Evolutionary conservation across 2,329 filamentous ascomycete genomes (phyloP).

Genomic region (Coleophoma eucalyptorum): DNA sequence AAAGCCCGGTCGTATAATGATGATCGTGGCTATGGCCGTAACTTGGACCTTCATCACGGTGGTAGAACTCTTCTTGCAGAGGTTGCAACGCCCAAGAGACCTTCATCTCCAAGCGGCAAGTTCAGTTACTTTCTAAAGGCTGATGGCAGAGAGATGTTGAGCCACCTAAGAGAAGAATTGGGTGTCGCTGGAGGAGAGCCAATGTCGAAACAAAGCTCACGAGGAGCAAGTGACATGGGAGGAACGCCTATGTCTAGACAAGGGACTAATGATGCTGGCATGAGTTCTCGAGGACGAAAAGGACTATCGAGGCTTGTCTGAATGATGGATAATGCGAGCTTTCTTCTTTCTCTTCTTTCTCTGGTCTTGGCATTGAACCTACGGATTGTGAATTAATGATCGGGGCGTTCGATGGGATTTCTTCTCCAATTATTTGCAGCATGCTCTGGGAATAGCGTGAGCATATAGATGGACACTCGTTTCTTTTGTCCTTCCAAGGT

Average conservation of each 20-base stretch:
- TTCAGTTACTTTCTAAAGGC: constrained; percentile 10
- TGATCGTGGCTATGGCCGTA: constrained; percentile 21
- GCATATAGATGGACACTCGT: too few species aligned
- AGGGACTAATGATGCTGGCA: constrained; percentile 1
- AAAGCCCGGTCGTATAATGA: constrained; percentile 24
- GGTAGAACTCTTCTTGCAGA: constrained; percentile 18
- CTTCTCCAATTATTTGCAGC: constrained; percentile 1
- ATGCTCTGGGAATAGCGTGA: background rate
- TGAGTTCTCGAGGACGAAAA: constrained; percentile 2
- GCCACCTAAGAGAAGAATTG: constrained; percentile 1
- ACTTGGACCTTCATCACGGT: constrained; percentile 25
- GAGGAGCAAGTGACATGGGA: constrained; percentile 1
- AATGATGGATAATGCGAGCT: background rate
- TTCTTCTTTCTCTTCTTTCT: background rate
- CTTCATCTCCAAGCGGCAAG: background rate
- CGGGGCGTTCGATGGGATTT: background rate
- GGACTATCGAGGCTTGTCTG: background rate
- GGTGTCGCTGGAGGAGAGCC: background rate
- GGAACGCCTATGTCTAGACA: constrained; percentile 3
- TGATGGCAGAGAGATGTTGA: constrained; percentile 5
- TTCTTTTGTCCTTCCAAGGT: too few species aligned
- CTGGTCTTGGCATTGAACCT: too few species aligned
- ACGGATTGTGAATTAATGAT: too few species aligned
- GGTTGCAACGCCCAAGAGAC: constrained; percentile 11
- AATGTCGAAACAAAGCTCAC: constrained; percentile 1